phyloP scores from a whole-genome alignment of 768 basidiomycete genomes.

The Agaricus bisporus region DNA sequence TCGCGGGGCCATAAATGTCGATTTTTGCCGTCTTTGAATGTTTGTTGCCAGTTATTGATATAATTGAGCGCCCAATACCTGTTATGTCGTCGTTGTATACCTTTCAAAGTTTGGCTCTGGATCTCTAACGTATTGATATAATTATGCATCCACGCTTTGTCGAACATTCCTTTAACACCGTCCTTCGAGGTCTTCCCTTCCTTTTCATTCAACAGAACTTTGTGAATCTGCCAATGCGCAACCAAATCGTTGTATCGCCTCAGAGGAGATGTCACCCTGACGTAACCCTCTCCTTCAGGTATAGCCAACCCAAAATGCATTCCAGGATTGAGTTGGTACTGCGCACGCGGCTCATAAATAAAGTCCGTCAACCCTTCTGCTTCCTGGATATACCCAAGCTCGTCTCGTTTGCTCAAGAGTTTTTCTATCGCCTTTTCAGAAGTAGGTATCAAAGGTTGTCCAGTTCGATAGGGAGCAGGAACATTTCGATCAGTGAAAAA shows the following conservation, averaged over 20 bases:
- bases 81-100: slow-evolving; percentile 18
- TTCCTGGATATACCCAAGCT: slow-evolving; percentile 37
- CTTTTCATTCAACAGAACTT: slow-evolving; percentile 45
- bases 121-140: slow-evolving; percentile 27
- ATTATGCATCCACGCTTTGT: slow-evolving; percentile 37
- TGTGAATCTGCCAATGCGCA: slow-evolving; percentile 91
- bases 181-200: slow-evolving; percentile 13
- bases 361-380: slow-evolving; percentile 26
- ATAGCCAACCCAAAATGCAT: slow-evolving; percentile 69
- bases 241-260: slow-evolving; percentile 80
- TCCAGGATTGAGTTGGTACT: slow-evolving; percentile 46
- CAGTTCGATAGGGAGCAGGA: slow-evolving; percentile 56
- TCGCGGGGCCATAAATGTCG: not conserved
- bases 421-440: slow-evolving; percentile 31
- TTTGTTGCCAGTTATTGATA: slow-evolving; percentile 30
- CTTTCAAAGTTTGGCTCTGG: slow-evolving; percentile 13
- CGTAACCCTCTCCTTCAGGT: slow-evolving; percentile 73
- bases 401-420: slow-evolving; percentile 43
- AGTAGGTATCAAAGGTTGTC: slow-evolving; percentile 24
- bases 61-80: slow-evolving; percentile 30
- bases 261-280: slow-evolving; percentile 79
- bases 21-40: slow-evolving; percentile 6
- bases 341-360: slow-evolving; percentile 27
- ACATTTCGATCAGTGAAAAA: slow-evolving; percentile 58
- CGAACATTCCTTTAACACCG: slow-evolving; percentile 33